Conservation (phyloP, 352 stramenopile genomes). For the Globisporangium barbulae region DNA sequence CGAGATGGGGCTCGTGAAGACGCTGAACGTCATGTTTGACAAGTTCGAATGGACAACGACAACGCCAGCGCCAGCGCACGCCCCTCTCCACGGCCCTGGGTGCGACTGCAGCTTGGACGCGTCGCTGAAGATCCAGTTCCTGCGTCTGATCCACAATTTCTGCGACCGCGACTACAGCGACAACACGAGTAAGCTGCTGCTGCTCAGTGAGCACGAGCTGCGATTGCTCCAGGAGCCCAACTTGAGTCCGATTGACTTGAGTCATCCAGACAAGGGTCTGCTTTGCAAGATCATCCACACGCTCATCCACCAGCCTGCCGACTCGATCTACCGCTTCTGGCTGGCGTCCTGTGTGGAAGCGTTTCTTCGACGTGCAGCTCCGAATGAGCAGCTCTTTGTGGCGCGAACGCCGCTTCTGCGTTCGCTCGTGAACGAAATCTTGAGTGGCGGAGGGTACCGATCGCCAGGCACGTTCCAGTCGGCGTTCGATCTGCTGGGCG, state of each 20-base stretch:
- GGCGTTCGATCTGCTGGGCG: slow-evolving; percentile 94
- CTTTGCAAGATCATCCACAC: slow-evolving; percentile 90
- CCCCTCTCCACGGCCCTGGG: slow-evolving; percentile 67
- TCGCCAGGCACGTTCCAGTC: slow-evolving; percentile 93
- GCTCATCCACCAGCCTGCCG: slow-evolving; percentile 87
- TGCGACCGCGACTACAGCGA: slow-evolving; percentile 93
- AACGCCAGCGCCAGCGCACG: slow-evolving; percentile 37
- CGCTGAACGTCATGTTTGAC: slow-evolving; percentile 93
- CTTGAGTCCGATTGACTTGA: slow-evolving; percentile 50
- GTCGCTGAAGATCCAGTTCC: slow-evolving; percentile 94
- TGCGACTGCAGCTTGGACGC: slow-evolving; percentile 95
- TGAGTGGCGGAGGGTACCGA: slow-evolving; percentile 75
- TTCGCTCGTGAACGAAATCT: slow-evolving; percentile 87
- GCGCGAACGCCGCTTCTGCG: slow-evolving; percentile 85
- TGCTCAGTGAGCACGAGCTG: slow-evolving; percentile 70
- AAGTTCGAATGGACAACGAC: slow-evolving; percentile 87
- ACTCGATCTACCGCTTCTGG: slow-evolving; percentile 97
- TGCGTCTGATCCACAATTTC: slow-evolving; percentile 96
- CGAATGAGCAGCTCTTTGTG: slow-evolving; percentile 90
- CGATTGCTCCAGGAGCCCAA: slow-evolving; percentile 46
- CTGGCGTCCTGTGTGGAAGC: slow-evolving; percentile 95
- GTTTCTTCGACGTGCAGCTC: slow-evolving; percentile 86
- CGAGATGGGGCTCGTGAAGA: slow-evolving; percentile 86
- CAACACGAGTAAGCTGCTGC: slow-evolving; percentile 75
- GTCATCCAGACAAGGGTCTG: slow-evolving; percentile 76